Evolutionary conservation across 1,284 basidiomycete species (phyloP), one percentile per base, ranked within the genome.

Genomic region (Schizophyllum amplum): DNA sequence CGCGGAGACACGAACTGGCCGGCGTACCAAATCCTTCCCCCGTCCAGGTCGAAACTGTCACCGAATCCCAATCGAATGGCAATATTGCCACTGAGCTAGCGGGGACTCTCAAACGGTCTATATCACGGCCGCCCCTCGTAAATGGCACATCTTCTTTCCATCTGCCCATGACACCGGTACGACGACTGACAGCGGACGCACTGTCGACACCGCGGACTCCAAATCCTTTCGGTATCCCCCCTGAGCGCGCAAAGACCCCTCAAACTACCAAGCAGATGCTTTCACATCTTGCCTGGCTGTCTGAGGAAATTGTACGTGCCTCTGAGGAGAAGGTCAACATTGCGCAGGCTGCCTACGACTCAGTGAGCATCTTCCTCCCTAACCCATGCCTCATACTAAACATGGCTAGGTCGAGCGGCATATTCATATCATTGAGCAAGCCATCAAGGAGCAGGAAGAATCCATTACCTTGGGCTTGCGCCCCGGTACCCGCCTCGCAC

Each of bases 301-400:
- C 79, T 7, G 85, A 87, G 62, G 82, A 86, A 56, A 67, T 82
- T 0, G 67, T 86, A 20, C 79, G 81, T 4, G 77, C 81, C 1
- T 80, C 83, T 7, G 82, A 87, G 62, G 89, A 91, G 67, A 90
- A 90, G 66, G 79, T 86, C 25, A 86, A 82, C 63, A 74, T 90
- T 24, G 84, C 87, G 4, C 80, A 83, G 64, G 80, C 86, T 17
- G 80, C 80, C 24, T 79, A 80, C 59, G 84, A 88, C 65, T 80
- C 83, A 15, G 87, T 89, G 66, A 57, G 80, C 26, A 2, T 48
- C 21, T 24, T 6, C 62, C 33, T 21, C 48, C 48, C 56, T 55
- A 25, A 57, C n/a, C 33, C 42, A 50, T 47, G 11, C 53, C 55
- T 58, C 47, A 48, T 46, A 33, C 24, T 51, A 47, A 13, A 57